phyloP scores from a whole-genome alignment of 2,329 filamentous ascomycete genomes.

The Graphilbum fragrans region DNA sequence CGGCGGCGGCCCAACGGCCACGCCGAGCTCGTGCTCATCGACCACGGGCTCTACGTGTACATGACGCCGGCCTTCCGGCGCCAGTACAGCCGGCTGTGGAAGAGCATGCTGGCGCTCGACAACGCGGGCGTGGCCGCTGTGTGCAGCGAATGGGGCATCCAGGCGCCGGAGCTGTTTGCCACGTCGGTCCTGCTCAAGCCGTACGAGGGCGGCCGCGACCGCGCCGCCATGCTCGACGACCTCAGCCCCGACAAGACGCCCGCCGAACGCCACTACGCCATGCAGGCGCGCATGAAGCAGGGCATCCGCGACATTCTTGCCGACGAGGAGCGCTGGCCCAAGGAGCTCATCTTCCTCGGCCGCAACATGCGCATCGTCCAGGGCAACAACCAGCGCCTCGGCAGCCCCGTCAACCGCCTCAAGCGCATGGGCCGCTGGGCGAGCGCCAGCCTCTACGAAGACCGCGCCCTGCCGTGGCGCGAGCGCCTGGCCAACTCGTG shows the following conservation, averaged over 20 bases:
- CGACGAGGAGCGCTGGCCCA: constrained; percentile 80
- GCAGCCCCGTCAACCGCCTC: constrained; percentile 79
- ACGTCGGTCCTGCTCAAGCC: constrained; percentile 81
- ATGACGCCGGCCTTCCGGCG: constrained; percentile 75
- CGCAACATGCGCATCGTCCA: constrained; percentile 89
- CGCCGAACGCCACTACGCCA: constrained; percentile 72
- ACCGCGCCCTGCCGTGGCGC: constrained; percentile 46
- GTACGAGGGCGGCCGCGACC: constrained; percentile 72
- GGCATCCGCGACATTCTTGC: constrained; percentile 56
- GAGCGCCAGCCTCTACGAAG: constrained; percentile 67
- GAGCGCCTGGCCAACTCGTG: constrained; percentile 59
- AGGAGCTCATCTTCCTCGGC: constrained; percentile 84
- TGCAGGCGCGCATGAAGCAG: constrained; percentile 77
- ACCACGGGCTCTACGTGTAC: constrained; percentile 91
- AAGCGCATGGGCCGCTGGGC: constrained; percentile 94
- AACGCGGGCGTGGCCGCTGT: constrained; percentile 65
- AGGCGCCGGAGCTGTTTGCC: constrained; percentile 81
- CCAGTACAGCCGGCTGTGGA: constrained; percentile 88
- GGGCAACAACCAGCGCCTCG: constrained; percentile 83
- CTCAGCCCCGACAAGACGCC: constrained; percentile 42
- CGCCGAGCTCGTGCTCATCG: constrained; percentile 86
- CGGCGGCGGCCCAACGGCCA: constrained; percentile 71
- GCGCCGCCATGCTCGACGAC: constrained; percentile 54
- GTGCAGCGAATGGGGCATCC: constrained; percentile 74
- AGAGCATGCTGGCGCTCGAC: constrained; percentile 85